Conservation (phyloP, 495 filamentous ascomycete species). For the Daldinia grandis region DNA sequence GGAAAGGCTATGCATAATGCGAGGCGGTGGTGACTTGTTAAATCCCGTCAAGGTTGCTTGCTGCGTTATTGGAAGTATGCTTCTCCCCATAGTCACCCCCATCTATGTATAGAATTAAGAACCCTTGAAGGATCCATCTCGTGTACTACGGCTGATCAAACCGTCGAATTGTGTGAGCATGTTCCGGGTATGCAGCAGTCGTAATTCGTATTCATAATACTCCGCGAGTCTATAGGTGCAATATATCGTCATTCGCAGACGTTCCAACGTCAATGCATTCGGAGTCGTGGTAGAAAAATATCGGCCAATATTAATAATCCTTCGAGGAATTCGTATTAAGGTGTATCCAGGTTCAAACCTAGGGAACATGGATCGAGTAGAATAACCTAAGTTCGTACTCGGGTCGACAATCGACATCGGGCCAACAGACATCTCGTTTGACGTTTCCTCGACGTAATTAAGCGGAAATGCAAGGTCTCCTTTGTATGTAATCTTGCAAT, state of each 20-base stretch:
- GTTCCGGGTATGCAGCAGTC: conserved; percentile 30
- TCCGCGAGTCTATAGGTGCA: conserved; percentile 45
- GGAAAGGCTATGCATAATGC: conserved; percentile 16
- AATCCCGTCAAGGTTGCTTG: conserved; percentile 7
- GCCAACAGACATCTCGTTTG: conserved; percentile 12
- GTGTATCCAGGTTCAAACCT: conserved; percentile 26
- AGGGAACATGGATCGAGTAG: conserved; percentile 11
- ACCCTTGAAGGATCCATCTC: conserved; percentile 23
- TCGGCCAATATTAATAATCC: conserved; percentile 25
- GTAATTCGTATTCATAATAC: conserved; percentile 48
- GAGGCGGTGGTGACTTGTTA: conserved; percentile 22
- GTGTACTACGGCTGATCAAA: conserved; percentile 11
- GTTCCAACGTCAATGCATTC: conserved; percentile 22
- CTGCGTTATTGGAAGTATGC: conserved; percentile 3
- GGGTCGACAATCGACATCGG: conserved; percentile 10
- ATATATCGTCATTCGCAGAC: conserved; percentile 31
- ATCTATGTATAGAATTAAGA: conserved; percentile 28
- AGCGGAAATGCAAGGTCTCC: conserved; percentile 19
- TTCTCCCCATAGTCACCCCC: conserved; percentile 18
- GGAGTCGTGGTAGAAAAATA: conserved; percentile 27
- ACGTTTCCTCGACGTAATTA: conserved; percentile 36
- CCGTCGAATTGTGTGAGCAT: conserved; percentile 23
- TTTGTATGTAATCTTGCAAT: conserved; percentile 22
- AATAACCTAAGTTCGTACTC: conserved; percentile 19
- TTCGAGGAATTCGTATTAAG: conserved; percentile 21